Base-by-base conservation (phyloP, 225 moss, liverwort and hornwort species). In the Lunularia cruciata region DNA sequence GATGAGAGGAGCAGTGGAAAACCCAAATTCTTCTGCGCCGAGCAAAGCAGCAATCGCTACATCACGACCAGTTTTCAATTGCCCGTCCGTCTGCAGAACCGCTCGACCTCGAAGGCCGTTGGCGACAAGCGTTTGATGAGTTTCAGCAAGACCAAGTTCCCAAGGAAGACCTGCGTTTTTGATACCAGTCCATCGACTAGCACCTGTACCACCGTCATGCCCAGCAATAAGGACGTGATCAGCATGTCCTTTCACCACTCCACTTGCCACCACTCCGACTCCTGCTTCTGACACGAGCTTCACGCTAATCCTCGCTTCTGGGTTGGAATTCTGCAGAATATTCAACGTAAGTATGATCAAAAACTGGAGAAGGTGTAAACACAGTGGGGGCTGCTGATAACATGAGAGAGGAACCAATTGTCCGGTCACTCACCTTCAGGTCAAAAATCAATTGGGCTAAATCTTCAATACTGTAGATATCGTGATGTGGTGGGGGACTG, bases 211-310 rank as follows among this genome's bases (percentile, higher is more conserved):
- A 40, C 90, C 90, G 35, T 91, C 88, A 63, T 91, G 90, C 15
- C 90, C 88, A 14, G 90, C 77, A 26, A 91, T 91, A 8, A 92
- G 76, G 25, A 92, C 83, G 65, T 92, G 92, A 78, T 92, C 89
- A 2, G 92, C 89, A 51, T 88, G 86, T 7, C 89, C 92, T 67
- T 92, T 92, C 49, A 89, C 92, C 32, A 92, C 92, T 34, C 92
- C 92, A 53, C 83, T 89, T 5, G 92, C 92, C 31, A 92, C 84
- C 30, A 89, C 87, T 23, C 92, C 92, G 47, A 89, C 89, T 23
- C 92, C 92, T 22, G 87, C 84, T 71, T 92, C 89, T 11, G 92
- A 89, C 5, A 92, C 92, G 25, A 92, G 77, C 73, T 92, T 92
- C 38, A 92, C 92, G 72, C 89, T 87, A 26, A 92, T 83, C 19